These are phyloP conservation scores for Euptelea pleiosperma DNA, from an alignment of 164 flowering plant species.

Conservation along the genomic window DNA sequence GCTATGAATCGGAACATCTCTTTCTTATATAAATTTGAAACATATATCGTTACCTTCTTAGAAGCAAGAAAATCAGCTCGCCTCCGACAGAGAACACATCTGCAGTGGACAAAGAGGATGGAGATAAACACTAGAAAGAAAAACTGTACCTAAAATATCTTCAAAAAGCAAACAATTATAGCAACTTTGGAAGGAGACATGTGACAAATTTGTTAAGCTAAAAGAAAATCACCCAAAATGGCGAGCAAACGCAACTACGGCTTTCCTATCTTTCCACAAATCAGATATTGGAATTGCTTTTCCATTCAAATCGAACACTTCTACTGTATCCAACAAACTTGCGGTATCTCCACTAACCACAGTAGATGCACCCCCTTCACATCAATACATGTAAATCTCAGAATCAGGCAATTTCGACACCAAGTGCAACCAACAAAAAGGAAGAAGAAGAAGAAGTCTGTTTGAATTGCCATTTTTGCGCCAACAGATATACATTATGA, in stretches of 20 bases:
- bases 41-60: conserved; percentile 80
- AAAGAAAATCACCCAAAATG: conserved; percentile 69
- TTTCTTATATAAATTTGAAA: no score
- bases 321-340: conserved; percentile 46
- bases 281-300: conserved; percentile 61
- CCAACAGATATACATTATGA: no score
- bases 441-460: background rate
- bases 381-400: conserved; percentile 1
- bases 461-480: no score
- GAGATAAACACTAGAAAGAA: background rate
- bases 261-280: conserved; percentile 93
- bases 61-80: conserved; percentile 91
- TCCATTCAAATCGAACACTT: conserved; percentile 73
- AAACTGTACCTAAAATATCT: background rate
- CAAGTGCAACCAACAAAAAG: background rate
- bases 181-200: background rate
- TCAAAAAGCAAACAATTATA: background rate
- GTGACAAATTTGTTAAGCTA: background rate
- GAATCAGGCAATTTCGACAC: background rate
- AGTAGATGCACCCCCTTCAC: conserved; percentile 34
- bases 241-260: conserved; percentile 92
- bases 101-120: conserved; percentile 25
- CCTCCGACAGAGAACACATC: conserved; percentile 89
- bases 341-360: conserved; percentile 28
- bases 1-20: no score